Conservation (phyloP, 2,329 filamentous ascomycete species). For the Macroventuria anomochaeta region DNA sequence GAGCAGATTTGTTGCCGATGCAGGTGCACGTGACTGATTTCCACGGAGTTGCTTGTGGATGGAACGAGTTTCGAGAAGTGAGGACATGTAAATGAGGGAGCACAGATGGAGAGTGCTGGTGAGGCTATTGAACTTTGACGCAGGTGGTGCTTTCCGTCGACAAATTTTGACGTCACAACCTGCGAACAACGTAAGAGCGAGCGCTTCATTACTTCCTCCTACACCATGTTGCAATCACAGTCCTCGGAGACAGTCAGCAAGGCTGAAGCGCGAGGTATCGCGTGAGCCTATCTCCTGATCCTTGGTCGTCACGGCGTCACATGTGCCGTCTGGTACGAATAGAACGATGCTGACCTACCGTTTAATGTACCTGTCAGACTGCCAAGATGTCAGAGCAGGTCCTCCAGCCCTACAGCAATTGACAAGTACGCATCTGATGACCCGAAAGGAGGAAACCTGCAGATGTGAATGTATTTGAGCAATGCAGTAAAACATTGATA, state of each 20-base stretch:
- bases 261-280: background rate
- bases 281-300: too few species aligned
- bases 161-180: background rate
- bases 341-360: constrained; percentile 10
- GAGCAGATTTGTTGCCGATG: too few species aligned
- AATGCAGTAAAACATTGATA: background rate
- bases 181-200: background rate
- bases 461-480: background rate
- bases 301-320: background rate
- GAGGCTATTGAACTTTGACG: too few species aligned
- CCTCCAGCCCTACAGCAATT: constrained; percentile 3
- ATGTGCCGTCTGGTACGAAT: background rate
- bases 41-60: background rate
- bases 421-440: background rate
- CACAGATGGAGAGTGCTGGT: too few species aligned
- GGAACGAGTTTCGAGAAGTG: background rate
- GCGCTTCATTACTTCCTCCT: background rate
- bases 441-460: background rate
- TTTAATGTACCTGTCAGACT: constrained; percentile 10
- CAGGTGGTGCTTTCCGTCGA: background rate
- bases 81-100: background rate
- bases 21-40: background rate
- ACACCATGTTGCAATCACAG: too few species aligned
- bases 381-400: constrained; percentile 5
- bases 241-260: background rate